Conservation (phyloP, 208 protist species). For the Trypanosoma rangeli region DNA sequence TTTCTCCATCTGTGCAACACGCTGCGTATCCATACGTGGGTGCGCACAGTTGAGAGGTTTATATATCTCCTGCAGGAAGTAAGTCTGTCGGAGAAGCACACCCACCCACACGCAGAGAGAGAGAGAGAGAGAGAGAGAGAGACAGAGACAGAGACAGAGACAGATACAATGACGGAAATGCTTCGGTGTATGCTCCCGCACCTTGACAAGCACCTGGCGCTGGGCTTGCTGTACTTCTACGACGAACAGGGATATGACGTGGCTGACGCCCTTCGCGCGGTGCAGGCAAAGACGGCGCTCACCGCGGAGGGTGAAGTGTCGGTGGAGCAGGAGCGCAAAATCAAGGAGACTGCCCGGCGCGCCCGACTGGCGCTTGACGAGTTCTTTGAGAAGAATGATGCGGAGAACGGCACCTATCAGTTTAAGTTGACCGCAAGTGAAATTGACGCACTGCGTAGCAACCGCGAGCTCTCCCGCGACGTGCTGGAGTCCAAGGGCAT, state of each 20-base stretch:
- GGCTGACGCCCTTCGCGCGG: constrained; percentile 56
- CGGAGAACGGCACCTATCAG: constrained; percentile 71
- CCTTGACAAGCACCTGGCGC: constrained; percentile 87
- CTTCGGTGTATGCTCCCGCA: constrained; percentile 69
- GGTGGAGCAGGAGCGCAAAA: constrained; percentile 68
- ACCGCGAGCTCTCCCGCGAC: constrained; percentile 75
- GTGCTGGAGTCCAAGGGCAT: constrained; percentile 75
- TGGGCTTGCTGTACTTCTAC: constrained; percentile 79
- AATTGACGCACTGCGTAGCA: constrained; percentile 68
- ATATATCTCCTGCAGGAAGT: background rate
- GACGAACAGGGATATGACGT: constrained; percentile 67
- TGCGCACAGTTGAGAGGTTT: background rate
- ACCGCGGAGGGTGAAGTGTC: constrained; percentile 66
- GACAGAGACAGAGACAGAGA: background rate
- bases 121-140: constrained; percentile 2
- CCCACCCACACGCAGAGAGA: background rate
- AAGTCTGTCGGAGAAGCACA: background rate
- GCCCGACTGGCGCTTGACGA: constrained; percentile 65
- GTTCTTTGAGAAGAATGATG: constrained; percentile 74
- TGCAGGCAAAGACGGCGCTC: constrained; percentile 75
- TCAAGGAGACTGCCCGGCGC: constrained; percentile 47
- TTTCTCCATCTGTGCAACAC: background rate
- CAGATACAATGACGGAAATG: constrained; percentile 56
- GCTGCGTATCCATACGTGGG: background rate
- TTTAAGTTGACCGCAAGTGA: constrained; percentile 75